Evolutionary conservation across 768 basidiomycete genomes (phyloP).

Genomic region (Tricholomella constricta): DNA sequence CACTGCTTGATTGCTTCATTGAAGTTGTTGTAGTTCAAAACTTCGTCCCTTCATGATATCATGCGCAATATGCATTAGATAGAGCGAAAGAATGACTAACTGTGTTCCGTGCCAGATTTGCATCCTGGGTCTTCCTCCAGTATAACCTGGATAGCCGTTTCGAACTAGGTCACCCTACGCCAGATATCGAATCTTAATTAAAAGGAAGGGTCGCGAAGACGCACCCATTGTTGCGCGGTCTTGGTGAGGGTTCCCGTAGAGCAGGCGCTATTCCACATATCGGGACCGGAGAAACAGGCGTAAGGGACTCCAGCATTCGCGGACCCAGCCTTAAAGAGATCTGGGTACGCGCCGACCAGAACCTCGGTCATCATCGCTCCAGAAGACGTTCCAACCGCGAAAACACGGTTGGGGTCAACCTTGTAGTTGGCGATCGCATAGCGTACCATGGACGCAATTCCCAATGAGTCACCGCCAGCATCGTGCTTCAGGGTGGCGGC

Average conservation of each 20-base stretch:
- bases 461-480: slow-evolving; percentile 55
- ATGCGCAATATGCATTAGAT: neutral
- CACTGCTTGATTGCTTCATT: slow-evolving; percentile 55
- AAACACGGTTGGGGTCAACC: slow-evolving; percentile 49
- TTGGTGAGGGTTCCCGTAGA: slow-evolving; percentile 44
- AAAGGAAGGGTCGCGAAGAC: too few relatives aligned
- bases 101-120: slow-evolving; percentile 58
- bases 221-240: slow-evolving; percentile 50
- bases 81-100: slow-evolving; percentile 18
- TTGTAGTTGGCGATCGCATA: slow-evolving; percentile 51
- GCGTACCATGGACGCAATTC: slow-evolving; percentile 46
- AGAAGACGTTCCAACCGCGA: slow-evolving; percentile 52
- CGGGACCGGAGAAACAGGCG: slow-evolving; percentile 52
- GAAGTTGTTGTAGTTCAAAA: slow-evolving; percentile 52
- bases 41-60: slow-evolving; percentile 41
- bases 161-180: slow-evolving; percentile 49
- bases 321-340: slow-evolving; percentile 50
- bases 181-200: too few relatives aligned
- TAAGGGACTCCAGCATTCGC: slow-evolving; percentile 56
- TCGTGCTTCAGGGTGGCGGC: slow-evolving; percentile 55
- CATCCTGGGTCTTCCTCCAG: slow-evolving; percentile 50
- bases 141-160: slow-evolving; percentile 54
- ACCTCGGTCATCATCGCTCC: slow-evolving; percentile 67
- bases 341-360: slow-evolving; percentile 54
- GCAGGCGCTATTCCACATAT: slow-evolving; percentile 50